phyloP scores from a whole-genome alignment of 257 asterid species.

The Prunella vulgaris region DNA sequence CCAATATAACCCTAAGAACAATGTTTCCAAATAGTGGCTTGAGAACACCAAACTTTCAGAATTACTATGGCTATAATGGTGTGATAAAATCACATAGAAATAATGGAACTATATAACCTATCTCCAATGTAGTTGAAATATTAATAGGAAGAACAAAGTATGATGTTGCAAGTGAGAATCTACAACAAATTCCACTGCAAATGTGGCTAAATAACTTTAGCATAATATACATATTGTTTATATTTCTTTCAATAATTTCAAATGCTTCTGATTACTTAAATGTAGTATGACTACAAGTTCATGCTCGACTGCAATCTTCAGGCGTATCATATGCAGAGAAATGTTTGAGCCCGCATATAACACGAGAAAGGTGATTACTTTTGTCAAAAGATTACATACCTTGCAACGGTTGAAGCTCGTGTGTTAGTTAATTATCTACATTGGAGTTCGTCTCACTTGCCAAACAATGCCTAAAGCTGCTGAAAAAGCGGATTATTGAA shows the following conservation, averaged over 20 bases:
- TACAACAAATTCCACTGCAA: not conserved
- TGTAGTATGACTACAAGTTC: not conserved
- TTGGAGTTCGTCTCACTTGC: not conserved
- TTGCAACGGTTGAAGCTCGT: not conserved
- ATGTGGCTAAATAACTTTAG: not conserved
- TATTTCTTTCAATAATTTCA: not conserved
- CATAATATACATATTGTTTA: not conserved
- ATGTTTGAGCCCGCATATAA: not conserved
- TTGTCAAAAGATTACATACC: constrained; percentile 7
- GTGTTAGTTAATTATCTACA: not conserved
- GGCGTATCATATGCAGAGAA: not conserved
- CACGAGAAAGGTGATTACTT: not conserved
- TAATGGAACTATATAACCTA: not conserved
- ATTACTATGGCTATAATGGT: not conserved
- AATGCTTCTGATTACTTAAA: not conserved
- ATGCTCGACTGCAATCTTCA: not conserved
- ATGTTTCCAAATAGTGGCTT: no score
- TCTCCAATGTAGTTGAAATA: not conserved
- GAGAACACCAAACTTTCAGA: not conserved
- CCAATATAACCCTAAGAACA: no score
- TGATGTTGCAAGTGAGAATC: not conserved
- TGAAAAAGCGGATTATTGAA: constrained; percentile 41
- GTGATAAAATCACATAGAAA: not conserved
- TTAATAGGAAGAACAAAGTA: not conserved
- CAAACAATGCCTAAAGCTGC: not conserved